Conservation (phyloP, 2,329 filamentous ascomycete genomes). For the Apiospora saccharicola region DNA sequence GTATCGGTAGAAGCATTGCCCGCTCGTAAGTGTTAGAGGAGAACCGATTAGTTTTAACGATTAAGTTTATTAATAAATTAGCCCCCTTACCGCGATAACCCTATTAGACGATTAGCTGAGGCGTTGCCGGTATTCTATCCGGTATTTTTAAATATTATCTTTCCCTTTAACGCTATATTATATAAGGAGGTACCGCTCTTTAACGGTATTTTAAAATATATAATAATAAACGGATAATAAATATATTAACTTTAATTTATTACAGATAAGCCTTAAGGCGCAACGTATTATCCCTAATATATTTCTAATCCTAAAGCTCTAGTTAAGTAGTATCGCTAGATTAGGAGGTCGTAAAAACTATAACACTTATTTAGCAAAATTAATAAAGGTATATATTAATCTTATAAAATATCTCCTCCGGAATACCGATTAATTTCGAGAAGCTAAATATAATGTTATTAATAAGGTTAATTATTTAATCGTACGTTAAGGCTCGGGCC, state of each 20-base stretch:
- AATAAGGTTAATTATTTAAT: conserved; percentile 2
- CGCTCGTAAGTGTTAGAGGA: neutral
- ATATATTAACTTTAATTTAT: neutral
- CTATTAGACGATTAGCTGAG: neutral
- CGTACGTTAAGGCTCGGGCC: neutral
- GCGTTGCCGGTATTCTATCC: neutral
- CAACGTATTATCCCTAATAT: neutral
- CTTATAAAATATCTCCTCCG: neutral
- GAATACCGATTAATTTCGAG: neutral
- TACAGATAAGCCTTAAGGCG: neutral
- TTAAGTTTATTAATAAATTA: neutral
- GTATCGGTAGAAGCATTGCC: neutral
- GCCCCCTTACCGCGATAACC: neutral
- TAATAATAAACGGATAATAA: neutral
- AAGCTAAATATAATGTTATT: neutral
- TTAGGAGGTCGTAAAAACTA: neutral
- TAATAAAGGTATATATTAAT: neutral
- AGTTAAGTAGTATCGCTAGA: neutral
- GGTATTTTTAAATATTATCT: neutral
- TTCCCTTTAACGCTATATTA: neutral
- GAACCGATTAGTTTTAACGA: neutral
- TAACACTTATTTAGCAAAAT: neutral
- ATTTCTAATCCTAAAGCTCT: neutral
- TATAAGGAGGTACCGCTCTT: neutral
- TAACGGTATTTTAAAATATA: neutral